These are phyloP conservation scores for Pseudomicrostroma phylloplanum DNA, from an alignment of 1,284 basidiomycete species.

Conservation along the genomic window DNA sequence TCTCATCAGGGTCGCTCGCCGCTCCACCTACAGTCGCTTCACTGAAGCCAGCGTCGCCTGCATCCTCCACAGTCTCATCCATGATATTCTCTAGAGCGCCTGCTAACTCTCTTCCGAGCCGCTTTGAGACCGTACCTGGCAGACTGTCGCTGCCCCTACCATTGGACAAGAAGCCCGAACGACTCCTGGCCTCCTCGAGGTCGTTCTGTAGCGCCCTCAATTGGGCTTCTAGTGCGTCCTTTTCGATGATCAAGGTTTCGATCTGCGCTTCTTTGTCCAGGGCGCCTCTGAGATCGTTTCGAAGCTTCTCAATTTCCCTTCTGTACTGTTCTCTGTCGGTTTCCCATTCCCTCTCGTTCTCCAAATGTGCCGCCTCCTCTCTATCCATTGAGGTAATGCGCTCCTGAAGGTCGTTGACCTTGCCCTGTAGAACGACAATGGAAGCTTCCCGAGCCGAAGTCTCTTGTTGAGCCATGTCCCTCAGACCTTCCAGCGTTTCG, in stretches of 20 bases:
- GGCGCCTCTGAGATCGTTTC: neutral
- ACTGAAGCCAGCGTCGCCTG: neutral
- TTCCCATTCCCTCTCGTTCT: neutral
- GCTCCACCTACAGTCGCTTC: too few relatives aligned
- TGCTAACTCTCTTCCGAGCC: neutral
- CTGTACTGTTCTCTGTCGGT: neutral
- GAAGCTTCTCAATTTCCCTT: neutral
- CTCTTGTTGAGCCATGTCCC: neutral
- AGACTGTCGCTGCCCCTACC: neutral
- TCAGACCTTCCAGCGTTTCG: neutral
- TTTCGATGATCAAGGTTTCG: neutral
- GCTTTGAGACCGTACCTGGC: neutral
- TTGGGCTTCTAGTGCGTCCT: neutral
- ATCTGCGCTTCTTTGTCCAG: neutral
- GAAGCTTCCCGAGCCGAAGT: neutral
- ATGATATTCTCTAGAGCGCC: neutral
- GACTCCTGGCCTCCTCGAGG: slow-evolving; percentile 1
- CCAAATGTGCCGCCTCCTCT: neutral
- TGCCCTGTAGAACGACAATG: neutral
- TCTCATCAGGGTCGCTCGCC: neutral
- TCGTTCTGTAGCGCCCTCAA: neutral
- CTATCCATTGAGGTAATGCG: neutral
- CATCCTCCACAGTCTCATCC: neutral
- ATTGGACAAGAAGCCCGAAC: neutral
- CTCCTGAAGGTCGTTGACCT: slow-evolving; percentile 5